Percentiles rank a stretch among this genome's conserved stretches.
phyloP scores from a whole-genome alignment of 176 grass and related monocot species.

The Bonia amplexicaulis region DNA sequence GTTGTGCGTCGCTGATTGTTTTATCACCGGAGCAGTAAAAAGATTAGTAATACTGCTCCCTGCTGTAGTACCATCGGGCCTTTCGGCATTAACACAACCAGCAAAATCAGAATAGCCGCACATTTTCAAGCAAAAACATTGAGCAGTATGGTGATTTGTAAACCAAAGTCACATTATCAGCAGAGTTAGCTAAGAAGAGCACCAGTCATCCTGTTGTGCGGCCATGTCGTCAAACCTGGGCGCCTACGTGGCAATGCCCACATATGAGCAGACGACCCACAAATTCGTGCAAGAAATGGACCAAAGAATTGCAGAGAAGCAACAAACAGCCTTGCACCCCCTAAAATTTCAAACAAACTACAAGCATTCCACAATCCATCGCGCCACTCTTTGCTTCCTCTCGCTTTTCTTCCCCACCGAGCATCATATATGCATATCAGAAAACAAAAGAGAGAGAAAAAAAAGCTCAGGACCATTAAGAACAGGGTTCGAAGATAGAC shows the following conservation, averaged over 20 bases:
- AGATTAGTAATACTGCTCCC: too few species aligned
- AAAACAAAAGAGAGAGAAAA: constrained; percentile 31
- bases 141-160: background rate
- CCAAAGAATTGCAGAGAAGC: constrained; percentile 33
- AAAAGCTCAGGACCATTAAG: background rate
- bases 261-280: constrained; percentile 3
- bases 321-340: constrained; percentile 20
- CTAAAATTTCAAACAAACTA: constrained; percentile 28
- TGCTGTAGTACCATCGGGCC: background rate
- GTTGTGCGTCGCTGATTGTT: background rate
- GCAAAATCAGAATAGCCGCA: background rate
- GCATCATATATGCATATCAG: constrained; percentile 50
- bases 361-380: constrained; percentile 44
- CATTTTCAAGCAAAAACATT: background rate
- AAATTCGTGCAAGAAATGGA: constrained; percentile 20
- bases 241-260: constrained; percentile 20
- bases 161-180: constrained; percentile 12
- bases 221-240: background rate
- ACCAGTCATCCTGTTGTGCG: background rate
- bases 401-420: background rate
- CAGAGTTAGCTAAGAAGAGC: background rate
- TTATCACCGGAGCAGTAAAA: background rate
- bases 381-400: constrained; percentile 8
- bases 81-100: background rate
- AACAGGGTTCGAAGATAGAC: background rate